Evolutionary conservation across 1,139 yeast species (phyloP).

Genomic region (Wickerhamiella infanticola): DNA sequence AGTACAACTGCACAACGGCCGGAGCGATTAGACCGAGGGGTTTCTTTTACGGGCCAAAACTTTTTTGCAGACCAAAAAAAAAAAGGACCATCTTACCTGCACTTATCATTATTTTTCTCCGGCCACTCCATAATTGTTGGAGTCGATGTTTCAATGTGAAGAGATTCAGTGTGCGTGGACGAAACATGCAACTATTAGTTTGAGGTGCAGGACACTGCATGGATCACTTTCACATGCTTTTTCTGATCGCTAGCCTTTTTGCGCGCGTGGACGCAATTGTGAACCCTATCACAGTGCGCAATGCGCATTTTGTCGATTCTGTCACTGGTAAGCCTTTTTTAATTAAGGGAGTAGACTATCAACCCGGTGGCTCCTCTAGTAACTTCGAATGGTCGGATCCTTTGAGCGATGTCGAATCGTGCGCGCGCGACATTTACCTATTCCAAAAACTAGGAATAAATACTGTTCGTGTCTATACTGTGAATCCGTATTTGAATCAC

Average conservation of each 20-base stretch:
- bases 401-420: slow-evolving; percentile 50
- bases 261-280: neutral
- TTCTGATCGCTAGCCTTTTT: neutral
- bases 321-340: slow-evolving; percentile 67
- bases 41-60: too few relatives aligned
- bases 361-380: slow-evolving; percentile 58
- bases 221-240: neutral
- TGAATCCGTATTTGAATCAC: slow-evolving; percentile 66
- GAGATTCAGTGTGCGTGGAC: too few relatives aligned
- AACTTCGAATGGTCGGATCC: slow-evolving; percentile 45
- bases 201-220: neutral
- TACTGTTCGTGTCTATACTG: slow-evolving; percentile 41
- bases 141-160: too few relatives aligned
- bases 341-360: slow-evolving; percentile 63
- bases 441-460: slow-evolving; percentile 68
- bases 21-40: too few relatives aligned
- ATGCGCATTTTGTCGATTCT: slow-evolving; percentile 60
- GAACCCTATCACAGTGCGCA: slow-evolving; percentile 32
- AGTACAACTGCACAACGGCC: too few relatives aligned
- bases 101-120: too few relatives aligned
- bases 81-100: too few relatives aligned
- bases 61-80: too few relatives aligned
- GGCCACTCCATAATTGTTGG: too few relatives aligned
- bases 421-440: slow-evolving; percentile 68
- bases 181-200: too few relatives aligned